phyloP scores from a whole-genome alignment of 2,329 filamentous ascomycete genomes.

The Sordariomycetes sp. region DNA sequence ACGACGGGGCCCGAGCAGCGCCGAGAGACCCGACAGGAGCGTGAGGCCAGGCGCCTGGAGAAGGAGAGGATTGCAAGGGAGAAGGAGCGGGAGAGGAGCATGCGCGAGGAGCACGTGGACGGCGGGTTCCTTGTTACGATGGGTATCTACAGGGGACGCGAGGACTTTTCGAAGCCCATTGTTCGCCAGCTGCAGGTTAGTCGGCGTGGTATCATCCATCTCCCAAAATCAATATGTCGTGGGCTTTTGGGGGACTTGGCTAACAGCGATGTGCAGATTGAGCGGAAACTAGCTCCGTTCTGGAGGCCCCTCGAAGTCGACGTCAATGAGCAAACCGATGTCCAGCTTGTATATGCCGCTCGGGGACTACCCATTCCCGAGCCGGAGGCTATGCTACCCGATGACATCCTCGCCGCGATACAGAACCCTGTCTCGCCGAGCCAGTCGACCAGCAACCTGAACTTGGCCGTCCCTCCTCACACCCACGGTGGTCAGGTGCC shows the following conservation, averaged over 20 bases:
- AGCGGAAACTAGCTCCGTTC: conserved; percentile 83
- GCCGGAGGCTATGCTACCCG: conserved; percentile 68
- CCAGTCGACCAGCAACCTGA: conserved; percentile 43
- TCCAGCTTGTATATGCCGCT: conserved; percentile 86
- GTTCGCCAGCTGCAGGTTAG: conserved; percentile 84
- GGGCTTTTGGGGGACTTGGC: neutral
- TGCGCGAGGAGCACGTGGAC: conserved; percentile 85
- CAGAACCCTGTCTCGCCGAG: conserved; percentile 31
- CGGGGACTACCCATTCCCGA: conserved; percentile 73
- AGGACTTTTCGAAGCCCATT: conserved; percentile 83
- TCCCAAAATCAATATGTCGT: too few species aligned
- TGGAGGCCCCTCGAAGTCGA: conserved; percentile 91
- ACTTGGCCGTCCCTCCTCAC: conserved; percentile 42
- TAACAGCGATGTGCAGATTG: conserved; percentile 47
- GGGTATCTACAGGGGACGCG: conserved; percentile 80
- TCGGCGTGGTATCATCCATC: neutral
- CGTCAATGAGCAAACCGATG: conserved; percentile 78
- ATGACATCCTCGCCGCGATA: conserved; percentile 40
- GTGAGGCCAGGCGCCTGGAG: conserved; percentile 75
- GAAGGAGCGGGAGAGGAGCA: conserved; percentile 80
- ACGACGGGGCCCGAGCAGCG: conserved; percentile 32
- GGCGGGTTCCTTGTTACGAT: conserved; percentile 90
- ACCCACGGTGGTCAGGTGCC: neutral
- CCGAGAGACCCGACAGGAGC: conserved; percentile 81
- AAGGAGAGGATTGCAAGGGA: conserved; percentile 62